Percentiles rank a stretch among this genome's conserved stretches.
Evolutionary conservation across 2,329 filamentous ascomycete species (phyloP).

Genomic region (Hymenoscyphus salicellus): DNA sequence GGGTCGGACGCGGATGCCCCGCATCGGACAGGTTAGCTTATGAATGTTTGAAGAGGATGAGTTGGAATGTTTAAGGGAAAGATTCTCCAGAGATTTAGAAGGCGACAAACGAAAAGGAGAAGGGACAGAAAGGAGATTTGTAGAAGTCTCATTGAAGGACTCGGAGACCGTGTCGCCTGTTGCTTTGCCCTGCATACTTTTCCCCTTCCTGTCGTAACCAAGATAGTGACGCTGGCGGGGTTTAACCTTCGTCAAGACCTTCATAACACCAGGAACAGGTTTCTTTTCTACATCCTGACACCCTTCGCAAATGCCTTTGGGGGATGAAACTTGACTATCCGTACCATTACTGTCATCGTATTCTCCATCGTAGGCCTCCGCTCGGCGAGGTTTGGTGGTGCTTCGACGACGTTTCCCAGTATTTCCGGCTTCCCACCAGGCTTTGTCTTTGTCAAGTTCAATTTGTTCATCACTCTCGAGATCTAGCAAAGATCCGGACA

Average conservation of each 20-base stretch:
- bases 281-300: slow-evolving; percentile 19
- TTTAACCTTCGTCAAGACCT: slow-evolving; percentile 6
- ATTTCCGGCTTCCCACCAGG: slow-evolving; percentile 74
- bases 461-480: slow-evolving; percentile 44
- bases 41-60: slow-evolving; percentile 22
- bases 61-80: slow-evolving; percentile 8
- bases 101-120: background rate
- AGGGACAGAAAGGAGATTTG: slow-evolving; percentile 5
- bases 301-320: slow-evolving; percentile 17
- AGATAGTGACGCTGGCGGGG: slow-evolving; percentile 5
- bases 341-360: slow-evolving; percentile 62
- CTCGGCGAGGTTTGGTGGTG: slow-evolving; percentile 42
- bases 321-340: slow-evolving; percentile 26
- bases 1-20: slow-evolving; percentile 36
- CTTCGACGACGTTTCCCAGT: slow-evolving; percentile 42
- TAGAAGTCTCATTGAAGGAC: background rate
- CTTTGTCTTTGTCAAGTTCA: slow-evolving; percentile 49
- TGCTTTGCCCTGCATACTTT: slow-evolving; percentile 10
- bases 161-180: slow-evolving; percentile 1
- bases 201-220: slow-evolving; percentile 13
- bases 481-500: slow-evolving; percentile 59
- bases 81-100: slow-evolving; percentile 2
- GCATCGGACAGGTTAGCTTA: slow-evolving; percentile 38
- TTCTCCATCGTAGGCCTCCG: slow-evolving; percentile 64
- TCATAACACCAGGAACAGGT: background rate